These are phyloP conservation scores for Extremus antarcticus DNA, from an alignment of 495 filamentous ascomycete species.

Conservation along the genomic window DNA sequence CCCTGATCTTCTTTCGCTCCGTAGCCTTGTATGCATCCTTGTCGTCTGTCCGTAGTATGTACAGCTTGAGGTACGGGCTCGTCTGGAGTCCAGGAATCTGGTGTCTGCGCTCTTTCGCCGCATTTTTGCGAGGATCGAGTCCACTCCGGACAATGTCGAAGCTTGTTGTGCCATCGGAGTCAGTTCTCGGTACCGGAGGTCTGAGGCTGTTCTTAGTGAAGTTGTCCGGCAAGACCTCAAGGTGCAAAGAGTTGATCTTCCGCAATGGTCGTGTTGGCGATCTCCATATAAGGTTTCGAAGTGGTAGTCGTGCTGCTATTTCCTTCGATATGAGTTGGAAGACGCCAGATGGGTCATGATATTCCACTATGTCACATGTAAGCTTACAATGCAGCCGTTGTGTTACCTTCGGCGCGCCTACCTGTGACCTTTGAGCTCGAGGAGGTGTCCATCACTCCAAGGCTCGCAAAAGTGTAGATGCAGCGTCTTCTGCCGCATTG, in stretches of 20 bases:
- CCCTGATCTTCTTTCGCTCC: conserved; percentile 64
- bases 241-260: conserved; percentile 82
- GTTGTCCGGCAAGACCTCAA: conserved; percentile 59
- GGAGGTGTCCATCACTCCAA: conserved; percentile 34
- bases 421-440: conserved; percentile 66
- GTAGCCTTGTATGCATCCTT: conserved; percentile 81
- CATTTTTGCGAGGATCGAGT: conserved; percentile 15
- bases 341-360: conserved; percentile 79
- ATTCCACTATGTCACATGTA: conserved; percentile 35
- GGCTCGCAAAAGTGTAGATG: background rate
- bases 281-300: conserved; percentile 95
- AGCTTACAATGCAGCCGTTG: conserved; percentile 1
- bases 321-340: conserved; percentile 70
- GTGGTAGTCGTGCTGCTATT: conserved; percentile 66
- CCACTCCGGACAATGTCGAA: conserved; percentile 18
- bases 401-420: conserved; percentile 23
- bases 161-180: conserved; percentile 15
- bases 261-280: conserved; percentile 80
- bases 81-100: conserved; percentile 91
- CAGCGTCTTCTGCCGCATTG: conserved; percentile 12
- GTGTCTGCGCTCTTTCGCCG: conserved; percentile 61
- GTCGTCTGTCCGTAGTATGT: conserved; percentile 82
- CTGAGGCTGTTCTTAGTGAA: conserved; percentile 10
- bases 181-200: background rate
- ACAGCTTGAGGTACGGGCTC: conserved; percentile 88